Evolutionary conservation across 1,284 basidiomycete genomes (phyloP).

Genomic region (Sphaerobolus stellatus): DNA sequence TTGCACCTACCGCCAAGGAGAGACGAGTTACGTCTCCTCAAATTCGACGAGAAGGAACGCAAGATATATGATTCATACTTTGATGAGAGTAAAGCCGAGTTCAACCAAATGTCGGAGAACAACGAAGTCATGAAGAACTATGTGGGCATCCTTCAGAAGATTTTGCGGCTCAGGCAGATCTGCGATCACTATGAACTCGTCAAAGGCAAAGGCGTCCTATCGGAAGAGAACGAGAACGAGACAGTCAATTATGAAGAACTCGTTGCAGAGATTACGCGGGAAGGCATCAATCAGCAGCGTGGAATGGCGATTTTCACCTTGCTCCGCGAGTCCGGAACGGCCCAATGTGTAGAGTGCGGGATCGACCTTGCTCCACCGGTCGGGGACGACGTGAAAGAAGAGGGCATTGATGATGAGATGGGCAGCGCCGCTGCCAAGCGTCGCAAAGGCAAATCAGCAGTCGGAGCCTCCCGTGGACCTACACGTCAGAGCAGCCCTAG

Average conservation of each 20-base stretch:
- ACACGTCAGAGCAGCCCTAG: conserved; percentile 70
- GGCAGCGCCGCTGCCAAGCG: conserved; percentile 55
- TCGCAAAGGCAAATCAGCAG: conserved; percentile 54
- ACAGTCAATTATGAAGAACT: conserved; percentile 70
- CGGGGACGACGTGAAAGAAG: conserved; percentile 48
- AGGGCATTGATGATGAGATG: conserved; percentile 52
- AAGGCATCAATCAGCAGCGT: conserved; percentile 77
- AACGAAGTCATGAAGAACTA: conserved; percentile 97
- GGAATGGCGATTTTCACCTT: conserved; percentile 81
- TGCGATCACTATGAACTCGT: conserved; percentile 96
- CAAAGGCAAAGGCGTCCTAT: conserved; percentile 64
- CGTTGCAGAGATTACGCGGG: conserved; percentile 67
- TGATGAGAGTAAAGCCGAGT: conserved; percentile 86
- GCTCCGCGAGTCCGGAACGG: conserved; percentile 81
- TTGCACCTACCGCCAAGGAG: conserved; percentile 85
- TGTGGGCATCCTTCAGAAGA: conserved; percentile 95
- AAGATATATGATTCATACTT: conserved; percentile 88
- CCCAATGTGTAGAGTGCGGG: conserved; percentile 86
- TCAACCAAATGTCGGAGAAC: conserved; percentile 81
- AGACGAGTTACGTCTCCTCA: conserved; percentile 82
- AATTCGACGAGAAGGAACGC: conserved; percentile 83
- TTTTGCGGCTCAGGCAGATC: conserved; percentile 92
- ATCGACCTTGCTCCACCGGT: conserved; percentile 63
- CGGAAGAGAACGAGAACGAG: conserved; percentile 37
- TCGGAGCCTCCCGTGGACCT: conserved; percentile 52